Percentiles rank a stretch among this genome's conserved stretches.
phyloP scores from a whole-genome alignment of 495 filamentous ascomycete genomes.

The Cenococcum geophilum region DNA sequence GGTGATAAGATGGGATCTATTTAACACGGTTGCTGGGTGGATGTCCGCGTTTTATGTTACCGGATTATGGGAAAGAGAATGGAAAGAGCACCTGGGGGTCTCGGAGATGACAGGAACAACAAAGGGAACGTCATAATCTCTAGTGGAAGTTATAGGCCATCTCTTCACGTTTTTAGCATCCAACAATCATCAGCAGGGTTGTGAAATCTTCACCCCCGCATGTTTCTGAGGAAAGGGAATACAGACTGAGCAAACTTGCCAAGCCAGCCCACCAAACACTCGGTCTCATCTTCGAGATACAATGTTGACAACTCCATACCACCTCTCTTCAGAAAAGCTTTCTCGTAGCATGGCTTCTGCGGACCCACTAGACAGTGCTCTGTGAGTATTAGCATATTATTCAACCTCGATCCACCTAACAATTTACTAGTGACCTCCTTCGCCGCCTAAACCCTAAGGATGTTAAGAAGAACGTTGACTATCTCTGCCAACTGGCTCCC shows the following conservation, averaged over 20 bases:
- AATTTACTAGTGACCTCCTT: constrained; percentile 79
- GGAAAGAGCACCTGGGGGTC: no score
- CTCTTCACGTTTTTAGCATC: no score
- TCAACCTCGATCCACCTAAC: constrained; percentile 22
- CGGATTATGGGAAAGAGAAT: no score
- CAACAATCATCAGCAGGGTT: no score
- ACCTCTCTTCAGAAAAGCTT: neutral
- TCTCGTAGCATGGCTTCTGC: constrained; percentile 17
- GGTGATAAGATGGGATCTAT: no score
- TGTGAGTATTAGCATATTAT: constrained; percentile 43
- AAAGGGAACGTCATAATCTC: no score
- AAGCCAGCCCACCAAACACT: constrained; percentile 1
- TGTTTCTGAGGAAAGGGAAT: no score
- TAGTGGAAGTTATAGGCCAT: no score
- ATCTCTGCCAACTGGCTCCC: constrained; percentile 78
- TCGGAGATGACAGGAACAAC: no score
- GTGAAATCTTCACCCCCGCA: no score
- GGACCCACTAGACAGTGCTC: constrained; percentile 53
- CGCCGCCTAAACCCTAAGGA: constrained; percentile 92
- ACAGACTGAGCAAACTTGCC: neutral
- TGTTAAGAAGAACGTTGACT: constrained; percentile 74
- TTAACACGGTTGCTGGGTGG: no score
- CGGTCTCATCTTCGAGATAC: neutral
- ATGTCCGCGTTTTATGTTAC: no score
- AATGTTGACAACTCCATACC: neutral